A percentile compares a stretch with the other conserved stretches of the same genome.
Conservation (phyloP, 202 grass and related monocot genomes). For the Cymbopogon flexuosus region DNA sequence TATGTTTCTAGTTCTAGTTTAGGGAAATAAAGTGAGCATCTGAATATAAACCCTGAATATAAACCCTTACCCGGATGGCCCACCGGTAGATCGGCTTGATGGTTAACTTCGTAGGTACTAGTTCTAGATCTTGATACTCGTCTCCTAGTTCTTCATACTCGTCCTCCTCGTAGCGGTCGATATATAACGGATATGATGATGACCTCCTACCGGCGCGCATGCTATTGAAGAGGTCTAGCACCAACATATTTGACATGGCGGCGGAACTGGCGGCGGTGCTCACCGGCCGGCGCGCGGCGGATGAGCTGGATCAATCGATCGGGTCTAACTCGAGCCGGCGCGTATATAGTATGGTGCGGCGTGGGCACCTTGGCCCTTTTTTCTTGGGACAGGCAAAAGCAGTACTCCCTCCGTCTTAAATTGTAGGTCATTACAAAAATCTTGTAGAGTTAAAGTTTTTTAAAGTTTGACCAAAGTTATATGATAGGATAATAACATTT, state of each 20-base stretch:
- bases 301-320: background rate
- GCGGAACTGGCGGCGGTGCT: background rate
- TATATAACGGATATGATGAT: background rate
- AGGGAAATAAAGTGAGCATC: no score
- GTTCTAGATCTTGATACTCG: background rate
- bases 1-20: no score
- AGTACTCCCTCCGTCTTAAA: no score
- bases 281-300: background rate
- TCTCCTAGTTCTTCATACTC: no score
- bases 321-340: background rate
- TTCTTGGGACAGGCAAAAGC: no score
- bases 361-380: background rate
- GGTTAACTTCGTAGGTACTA: background rate
- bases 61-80: background rate
- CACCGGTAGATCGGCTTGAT: background rate
- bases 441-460: no score
- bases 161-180: background rate
- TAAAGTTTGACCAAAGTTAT: no score
- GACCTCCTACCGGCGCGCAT: background rate
- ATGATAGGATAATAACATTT: no score
- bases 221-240: background rate
- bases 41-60: no score
- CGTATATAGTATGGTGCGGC: background rate
- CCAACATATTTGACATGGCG: background rate
- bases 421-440: no score